Percentiles rank a stretch among this genome's conserved stretches.
phyloP scores from a whole-genome alignment of 2,329 filamentous ascomycete genomes.

The Penicillium sp. region DNA sequence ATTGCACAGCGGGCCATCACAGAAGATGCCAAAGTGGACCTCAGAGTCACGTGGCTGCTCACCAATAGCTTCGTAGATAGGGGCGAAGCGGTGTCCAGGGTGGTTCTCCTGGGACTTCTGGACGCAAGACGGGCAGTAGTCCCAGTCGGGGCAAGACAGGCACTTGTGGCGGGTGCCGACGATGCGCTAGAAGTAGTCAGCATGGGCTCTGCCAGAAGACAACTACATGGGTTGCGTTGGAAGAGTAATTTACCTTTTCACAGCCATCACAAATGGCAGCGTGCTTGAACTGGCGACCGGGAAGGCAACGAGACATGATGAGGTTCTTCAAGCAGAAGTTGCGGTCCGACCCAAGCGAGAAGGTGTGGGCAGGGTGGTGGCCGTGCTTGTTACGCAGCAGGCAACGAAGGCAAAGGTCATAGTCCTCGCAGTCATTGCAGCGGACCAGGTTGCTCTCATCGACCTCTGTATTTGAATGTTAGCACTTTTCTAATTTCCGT shows the following conservation, averaged over 20 bases:
- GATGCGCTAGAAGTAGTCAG: constrained; percentile 65
- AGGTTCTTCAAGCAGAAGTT: constrained; percentile 66
- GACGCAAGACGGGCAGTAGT: constrained; percentile 84
- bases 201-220: not conserved
- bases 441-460: constrained; percentile 82
- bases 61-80: constrained; percentile 75
- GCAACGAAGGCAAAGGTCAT: constrained; percentile 86
- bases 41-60: constrained; percentile 54
- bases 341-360: constrained; percentile 60
- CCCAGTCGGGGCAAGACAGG: constrained; percentile 95
- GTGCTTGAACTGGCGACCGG: constrained; percentile 82
- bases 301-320: constrained; percentile 71
- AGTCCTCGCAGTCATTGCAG: constrained; percentile 85
- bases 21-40: constrained; percentile 86
- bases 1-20: constrained; percentile 88
- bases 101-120: constrained; percentile 72
- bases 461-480: constrained; percentile 59
- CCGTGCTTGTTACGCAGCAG: constrained; percentile 79
- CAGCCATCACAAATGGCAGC: constrained; percentile 94
- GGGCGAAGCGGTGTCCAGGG: constrained; percentile 83
- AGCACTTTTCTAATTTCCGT: constrained; percentile 23
- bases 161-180: constrained; percentile 94
- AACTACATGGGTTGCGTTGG: not conserved
- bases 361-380: constrained; percentile 87
- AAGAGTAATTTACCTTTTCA: constrained; percentile 63